Conservation (phyloP, 306 rosid genomes). For the cucumber (Cucumis sativus) region DNA sequence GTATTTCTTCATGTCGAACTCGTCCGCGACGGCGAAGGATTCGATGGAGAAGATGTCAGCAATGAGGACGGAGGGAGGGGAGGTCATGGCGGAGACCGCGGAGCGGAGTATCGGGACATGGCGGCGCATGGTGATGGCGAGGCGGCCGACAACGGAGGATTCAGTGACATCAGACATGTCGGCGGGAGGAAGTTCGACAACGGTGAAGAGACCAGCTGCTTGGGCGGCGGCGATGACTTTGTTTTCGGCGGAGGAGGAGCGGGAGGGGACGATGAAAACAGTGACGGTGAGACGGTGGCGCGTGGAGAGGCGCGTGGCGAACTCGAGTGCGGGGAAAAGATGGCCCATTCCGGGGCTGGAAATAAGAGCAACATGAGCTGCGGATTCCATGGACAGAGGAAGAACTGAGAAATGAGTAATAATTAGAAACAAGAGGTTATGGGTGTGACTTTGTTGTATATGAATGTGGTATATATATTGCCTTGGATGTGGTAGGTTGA, state of each 20-base stretch:
- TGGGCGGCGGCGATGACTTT: conserved; percentile 6
- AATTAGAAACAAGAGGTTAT: neutral
- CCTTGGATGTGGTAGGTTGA: neutral
- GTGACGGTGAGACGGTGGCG: conserved; percentile 14
- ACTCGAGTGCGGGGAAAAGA: conserved; percentile 15
- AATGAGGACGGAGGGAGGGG: conserved; percentile 3
- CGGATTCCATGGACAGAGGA: neutral
- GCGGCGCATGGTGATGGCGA: neutral
- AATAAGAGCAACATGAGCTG: conserved; percentile 8
- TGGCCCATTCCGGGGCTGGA: conserved; percentile 24
- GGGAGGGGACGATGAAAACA: conserved; percentile 4
- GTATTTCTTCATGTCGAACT: conserved; percentile 6
- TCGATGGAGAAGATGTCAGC: conserved; percentile 11
- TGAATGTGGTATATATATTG: neutral
- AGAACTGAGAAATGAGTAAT: too few relatives aligned
- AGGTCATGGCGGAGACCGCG: neutral
- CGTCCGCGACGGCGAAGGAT: conserved; percentile 10
- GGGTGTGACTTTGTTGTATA: neutral
- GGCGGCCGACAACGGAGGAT: neutral
- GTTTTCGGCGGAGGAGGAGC: conserved; percentile 5
- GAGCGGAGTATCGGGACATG: neutral
- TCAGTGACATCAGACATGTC: conserved; percentile 9
- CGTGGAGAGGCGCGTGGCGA: conserved; percentile 13
- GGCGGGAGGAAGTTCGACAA: conserved; percentile 6
- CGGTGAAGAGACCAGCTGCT: neutral